Conservation (phyloP, 176 grass and related monocot genomes). For the Metroxylon sagu region DNA sequence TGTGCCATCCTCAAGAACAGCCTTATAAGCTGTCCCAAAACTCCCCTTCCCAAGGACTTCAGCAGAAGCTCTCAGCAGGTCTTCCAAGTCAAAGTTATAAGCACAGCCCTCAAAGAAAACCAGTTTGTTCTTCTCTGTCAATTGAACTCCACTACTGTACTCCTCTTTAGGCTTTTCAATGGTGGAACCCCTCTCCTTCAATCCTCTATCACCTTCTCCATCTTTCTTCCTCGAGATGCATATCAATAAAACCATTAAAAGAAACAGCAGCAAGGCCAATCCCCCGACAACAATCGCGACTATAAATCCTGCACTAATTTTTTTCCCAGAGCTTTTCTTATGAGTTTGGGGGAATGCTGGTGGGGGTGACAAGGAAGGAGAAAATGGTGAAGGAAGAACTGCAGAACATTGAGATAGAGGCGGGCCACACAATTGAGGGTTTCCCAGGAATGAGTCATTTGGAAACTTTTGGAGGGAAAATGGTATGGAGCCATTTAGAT, state of each 20-base stretch:
- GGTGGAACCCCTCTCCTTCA: conserved; percentile 22
- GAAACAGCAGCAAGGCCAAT: conserved; percentile 57
- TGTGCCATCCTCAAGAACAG: conserved; percentile 75
- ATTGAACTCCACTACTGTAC: conserved; percentile 73
- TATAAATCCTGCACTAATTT: conserved; percentile 45
- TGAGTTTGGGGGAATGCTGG: conserved; percentile 27
- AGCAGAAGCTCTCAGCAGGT: conserved; percentile 83
- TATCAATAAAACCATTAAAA: conserved; percentile 37
- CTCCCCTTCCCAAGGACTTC: conserved; percentile 96
- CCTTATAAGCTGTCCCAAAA: conserved; percentile 88
- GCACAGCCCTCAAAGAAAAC: conserved; percentile 87
- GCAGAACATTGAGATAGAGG: conserved; percentile 64
- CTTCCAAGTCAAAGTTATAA: conserved; percentile 94
- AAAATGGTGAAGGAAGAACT: conserved; percentile 25
- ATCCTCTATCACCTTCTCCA: conserved; percentile 29
- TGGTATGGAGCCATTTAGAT: conserved; percentile 72
- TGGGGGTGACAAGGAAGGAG: conserved; percentile 33
- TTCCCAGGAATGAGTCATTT: conserved; percentile 61
- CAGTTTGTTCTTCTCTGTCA: conserved; percentile 83
- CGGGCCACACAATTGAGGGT: conserved; percentile 60
- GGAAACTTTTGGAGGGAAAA: conserved; percentile 62
- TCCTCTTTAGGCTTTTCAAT: conserved; percentile 68
- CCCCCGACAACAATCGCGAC: conserved; percentile 49
- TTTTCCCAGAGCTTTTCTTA: conserved; percentile 28
- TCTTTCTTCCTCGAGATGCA: conserved; percentile 72